A percentile compares a stretch with the other conserved stretches of the same genome.
Conservation (phyloP, 345 rosid genomes). For the Salix dunnii region DNA sequence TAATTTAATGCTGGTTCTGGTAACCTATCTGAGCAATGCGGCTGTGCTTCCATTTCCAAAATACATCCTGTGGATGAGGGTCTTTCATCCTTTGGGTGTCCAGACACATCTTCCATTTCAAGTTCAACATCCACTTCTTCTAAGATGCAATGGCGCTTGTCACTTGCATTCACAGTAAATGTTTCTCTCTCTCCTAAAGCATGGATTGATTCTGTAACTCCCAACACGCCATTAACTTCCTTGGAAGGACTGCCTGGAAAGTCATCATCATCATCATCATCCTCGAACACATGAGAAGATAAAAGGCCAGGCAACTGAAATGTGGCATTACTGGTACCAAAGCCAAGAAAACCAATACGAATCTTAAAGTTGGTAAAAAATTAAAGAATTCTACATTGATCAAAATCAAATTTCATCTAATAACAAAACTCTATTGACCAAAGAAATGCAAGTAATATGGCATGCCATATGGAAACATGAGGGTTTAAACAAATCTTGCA, state of each 20-base stretch:
- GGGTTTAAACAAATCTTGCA: background rate
- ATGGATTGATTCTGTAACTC: constrained; percentile 36
- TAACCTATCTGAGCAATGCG: constrained; percentile 28
- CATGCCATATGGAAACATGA: background rate
- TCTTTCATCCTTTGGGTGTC: constrained; percentile 55
- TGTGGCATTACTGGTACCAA: constrained; percentile 66
- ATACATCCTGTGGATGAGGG: constrained; percentile 17
- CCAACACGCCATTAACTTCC: constrained; percentile 34
- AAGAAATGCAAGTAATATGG: background rate
- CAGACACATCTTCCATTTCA: constrained; percentile 86
- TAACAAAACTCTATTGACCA: background rate
- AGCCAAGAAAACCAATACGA: constrained; percentile 13
- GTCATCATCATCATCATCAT: constrained; percentile 50
- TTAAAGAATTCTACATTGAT: background rate
- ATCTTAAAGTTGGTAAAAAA: constrained; percentile 8
- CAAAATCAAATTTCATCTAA: background rate
- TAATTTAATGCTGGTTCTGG: constrained; percentile 30
- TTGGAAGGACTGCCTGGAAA: constrained; percentile 40
- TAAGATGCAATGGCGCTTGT: constrained; percentile 64
- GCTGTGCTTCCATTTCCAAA: constrained; percentile 35
- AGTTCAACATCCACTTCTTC: constrained; percentile 83
- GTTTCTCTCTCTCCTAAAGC: constrained; percentile 47
- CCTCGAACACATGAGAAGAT: constrained; percentile 57
- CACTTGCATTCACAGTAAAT: constrained; percentile 41
- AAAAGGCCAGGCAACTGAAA: constrained; percentile 80